Evolutionary conservation across 2,329 filamentous ascomycete genomes (phyloP), one percentile per base, ranked within the genome.

Genomic region (Acephala macrosclerotiorum): DNA sequence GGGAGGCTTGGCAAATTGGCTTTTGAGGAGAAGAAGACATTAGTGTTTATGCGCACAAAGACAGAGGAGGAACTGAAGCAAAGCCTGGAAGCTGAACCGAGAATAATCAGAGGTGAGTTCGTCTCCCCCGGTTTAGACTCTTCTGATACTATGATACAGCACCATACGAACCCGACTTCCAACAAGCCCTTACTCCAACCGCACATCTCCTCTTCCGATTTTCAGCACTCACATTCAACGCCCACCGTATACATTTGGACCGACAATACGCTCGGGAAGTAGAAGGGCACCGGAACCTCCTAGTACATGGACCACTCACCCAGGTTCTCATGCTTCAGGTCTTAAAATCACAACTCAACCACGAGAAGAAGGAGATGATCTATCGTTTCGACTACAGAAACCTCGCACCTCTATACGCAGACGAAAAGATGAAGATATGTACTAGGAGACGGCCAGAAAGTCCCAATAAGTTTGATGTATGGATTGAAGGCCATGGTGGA

Each of bases 181-280:
- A 80, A 20, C 83, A 91, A 71, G 80, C 81, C 0, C 79, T 97
- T 26, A 85, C 80, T 0, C 93, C 94, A 0, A 89, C 89, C 2
- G 82, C 86, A 2, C 82, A 85, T 4, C 85, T 97, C 4, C 87
- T 99, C 61, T 97, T 97, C 80, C 89, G 94, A 65, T 98, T 95
- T 82, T 96, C 91, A 22, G 94, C 94, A 0, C 86, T 99, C 38
- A 95, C 92, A 2, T 94, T 93, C 82, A 99, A 99, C 78, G 93
- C 93, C 1, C 96, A 99, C 79, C 84, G 86, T 18, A 97, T 99
- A 72, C 96, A 99, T 79, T 84, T 97, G 25, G 92, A 97, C 77
- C 85, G 84, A 1, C 75, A 84, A 51, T 96, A 93, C 79, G 89
- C 89, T 60, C 84, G 85, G 45, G 81, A 86, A 14, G 81, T 89